Evolutionary conservation across 2,329 filamentous ascomycete genomes (phyloP).

Genomic region (Penicillium sp.): DNA sequence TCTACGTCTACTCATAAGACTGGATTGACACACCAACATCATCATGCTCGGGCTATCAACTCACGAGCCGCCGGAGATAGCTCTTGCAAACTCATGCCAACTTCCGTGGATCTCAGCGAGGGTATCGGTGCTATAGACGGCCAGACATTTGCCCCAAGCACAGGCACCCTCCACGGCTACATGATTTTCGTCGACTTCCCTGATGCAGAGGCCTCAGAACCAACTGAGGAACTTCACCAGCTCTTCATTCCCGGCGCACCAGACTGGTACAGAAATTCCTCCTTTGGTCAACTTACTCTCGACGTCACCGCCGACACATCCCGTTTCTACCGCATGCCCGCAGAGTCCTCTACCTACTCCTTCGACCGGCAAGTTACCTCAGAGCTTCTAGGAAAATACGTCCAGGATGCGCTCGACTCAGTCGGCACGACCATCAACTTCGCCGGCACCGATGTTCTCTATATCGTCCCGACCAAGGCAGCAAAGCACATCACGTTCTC

Average conservation of each 20-base stretch:
- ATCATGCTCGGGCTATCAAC: neutral
- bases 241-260: neutral
- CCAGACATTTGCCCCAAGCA: neutral
- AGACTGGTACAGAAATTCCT: neutral
- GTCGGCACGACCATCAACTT: neutral
- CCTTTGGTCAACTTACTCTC: neutral
- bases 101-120: neutral
- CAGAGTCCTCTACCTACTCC: neutral
- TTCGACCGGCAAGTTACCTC: neutral
- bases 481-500: neutral
- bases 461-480: neutral
- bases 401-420: neutral
- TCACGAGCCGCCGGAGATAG: neutral
- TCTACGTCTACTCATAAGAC: neutral
- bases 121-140: neutral
- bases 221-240: neutral
- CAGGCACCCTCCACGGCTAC: neutral
- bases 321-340: neutral
- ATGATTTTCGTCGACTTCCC: neutral
- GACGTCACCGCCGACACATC: neutral
- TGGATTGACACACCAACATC: neutral
- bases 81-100: neutral
- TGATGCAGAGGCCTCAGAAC: neutral
- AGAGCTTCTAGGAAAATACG: neutral
- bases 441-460: neutral